Conservation (phyloP, 345 rosid species). For the Aquilaria sinensis region DNA sequence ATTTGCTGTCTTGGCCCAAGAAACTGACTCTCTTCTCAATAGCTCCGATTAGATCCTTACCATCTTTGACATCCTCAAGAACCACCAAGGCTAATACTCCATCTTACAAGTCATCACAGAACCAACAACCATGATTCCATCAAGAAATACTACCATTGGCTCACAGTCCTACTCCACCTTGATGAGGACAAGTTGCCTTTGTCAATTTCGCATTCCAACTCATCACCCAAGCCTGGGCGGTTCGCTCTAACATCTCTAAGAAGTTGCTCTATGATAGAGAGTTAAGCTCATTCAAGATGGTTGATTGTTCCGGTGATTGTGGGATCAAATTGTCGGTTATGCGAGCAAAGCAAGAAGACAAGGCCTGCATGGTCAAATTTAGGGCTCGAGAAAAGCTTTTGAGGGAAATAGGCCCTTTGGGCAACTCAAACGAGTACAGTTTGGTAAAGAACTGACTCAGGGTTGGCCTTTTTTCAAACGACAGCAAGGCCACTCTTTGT, state of each 20-base stretch:
- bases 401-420: constrained; percentile 12
- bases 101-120: constrained; percentile 55
- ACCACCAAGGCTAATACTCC: constrained; percentile 71
- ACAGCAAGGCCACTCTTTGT: no score
- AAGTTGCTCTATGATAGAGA: constrained; percentile 59
- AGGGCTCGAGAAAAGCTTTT: background rate
- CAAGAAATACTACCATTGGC: constrained; percentile 74
- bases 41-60: constrained; percentile 91
- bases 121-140: constrained; percentile 54
- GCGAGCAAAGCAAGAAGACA: constrained; percentile 17
- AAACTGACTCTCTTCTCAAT: constrained; percentile 73
- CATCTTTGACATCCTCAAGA: constrained; percentile 59
- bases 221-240: constrained; percentile 80
- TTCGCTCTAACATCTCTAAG: constrained; percentile 50
- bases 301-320: constrained; percentile 30
- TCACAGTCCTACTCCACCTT: constrained; percentile 82
- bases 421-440: no score
- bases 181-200: constrained; percentile 69
- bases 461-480: no score
- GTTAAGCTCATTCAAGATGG: constrained; percentile 40
- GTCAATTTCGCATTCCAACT: constrained; percentile 82
- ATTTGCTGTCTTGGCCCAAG: constrained; percentile 77
- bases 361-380: background rate
- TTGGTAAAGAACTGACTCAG: no score
- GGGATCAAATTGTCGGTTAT: constrained; percentile 37